phyloP scores from a whole-genome alignment of 73 alveolate species.

The Paramecium sonneborni region DNA sequence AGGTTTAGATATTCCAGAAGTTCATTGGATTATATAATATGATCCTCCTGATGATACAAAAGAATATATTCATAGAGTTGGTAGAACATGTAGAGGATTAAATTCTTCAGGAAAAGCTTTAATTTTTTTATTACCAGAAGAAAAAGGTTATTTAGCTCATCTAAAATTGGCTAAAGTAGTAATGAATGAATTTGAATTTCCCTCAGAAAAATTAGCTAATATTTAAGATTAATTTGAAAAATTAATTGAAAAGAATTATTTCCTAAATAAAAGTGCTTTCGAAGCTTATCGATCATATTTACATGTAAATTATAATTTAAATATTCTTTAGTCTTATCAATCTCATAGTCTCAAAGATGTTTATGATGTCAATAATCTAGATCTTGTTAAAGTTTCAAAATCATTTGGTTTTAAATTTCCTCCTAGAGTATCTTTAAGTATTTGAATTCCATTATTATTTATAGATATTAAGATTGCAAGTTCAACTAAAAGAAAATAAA shows the following conservation, averaged over 20 bases:
- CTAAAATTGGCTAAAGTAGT: slow-evolving; percentile 92
- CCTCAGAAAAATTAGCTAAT: slow-evolving; percentile 93
- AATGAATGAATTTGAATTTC: slow-evolving; percentile 97
- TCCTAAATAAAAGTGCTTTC: slow-evolving; percentile 92
- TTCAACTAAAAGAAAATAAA: slow-evolving; percentile 59
- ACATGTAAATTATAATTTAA: neutral
- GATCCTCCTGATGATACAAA: slow-evolving; percentile 99
- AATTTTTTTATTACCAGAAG: slow-evolving; percentile 97
- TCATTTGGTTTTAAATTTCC: slow-evolving; percentile 93
- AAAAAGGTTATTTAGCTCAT: slow-evolving; percentile 89
- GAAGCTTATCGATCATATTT: slow-evolving; percentile 96
- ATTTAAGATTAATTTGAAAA: slow-evolving; percentile 91
- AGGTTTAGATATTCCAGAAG: slow-evolving; percentile 90
- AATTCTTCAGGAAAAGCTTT: slow-evolving; percentile 92
- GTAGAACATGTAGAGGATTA: slow-evolving; percentile 99
- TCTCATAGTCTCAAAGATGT: slow-evolving; percentile 91
- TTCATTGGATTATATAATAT: slow-evolving; percentile 94
- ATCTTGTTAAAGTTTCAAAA: slow-evolving; percentile 89
- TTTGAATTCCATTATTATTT: neutral
- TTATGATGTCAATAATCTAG: slow-evolving; percentile 96
- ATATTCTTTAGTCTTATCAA: slow-evolving; percentile 83
- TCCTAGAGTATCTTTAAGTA: slow-evolving; percentile 87
- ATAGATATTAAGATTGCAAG: slow-evolving; percentile 56
- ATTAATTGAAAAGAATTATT: slow-evolving; percentile 97
- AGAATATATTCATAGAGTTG: slow-evolving; percentile 99